These are phyloP conservation scores for Myriosclerotinia curreyana DNA, from an alignment of 2,329 filamentous ascomycete genomes.

Conservation along the genomic window DNA sequence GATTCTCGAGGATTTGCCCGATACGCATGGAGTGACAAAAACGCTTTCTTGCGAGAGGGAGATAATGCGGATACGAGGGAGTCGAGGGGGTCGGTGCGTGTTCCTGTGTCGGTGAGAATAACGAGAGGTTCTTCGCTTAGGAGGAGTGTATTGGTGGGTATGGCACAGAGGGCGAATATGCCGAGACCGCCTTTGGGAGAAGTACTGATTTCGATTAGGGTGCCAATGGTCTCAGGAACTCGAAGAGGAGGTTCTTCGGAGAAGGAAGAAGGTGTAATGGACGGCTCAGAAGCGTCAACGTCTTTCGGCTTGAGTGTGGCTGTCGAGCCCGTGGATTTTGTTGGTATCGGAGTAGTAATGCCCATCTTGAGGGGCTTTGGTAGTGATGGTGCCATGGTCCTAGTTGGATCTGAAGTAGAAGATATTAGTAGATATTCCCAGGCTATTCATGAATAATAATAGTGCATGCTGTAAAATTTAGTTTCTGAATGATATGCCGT, in stretches of 20 bases:
- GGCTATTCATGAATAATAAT: conserved; percentile 12
- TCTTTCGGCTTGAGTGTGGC: background rate
- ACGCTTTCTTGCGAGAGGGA: conserved; percentile 20
- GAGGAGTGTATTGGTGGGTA: conserved; percentile 27
- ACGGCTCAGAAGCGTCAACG: background rate
- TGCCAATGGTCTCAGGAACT: conserved; percentile 30
- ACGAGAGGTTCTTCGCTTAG: conserved; percentile 32
- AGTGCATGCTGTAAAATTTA: background rate
- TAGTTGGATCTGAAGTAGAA: conserved; percentile 20
- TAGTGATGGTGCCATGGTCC: background rate
- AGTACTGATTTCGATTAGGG: conserved; percentile 27
- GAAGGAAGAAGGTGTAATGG: conserved; percentile 11
- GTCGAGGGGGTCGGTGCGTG: conserved; percentile 27
- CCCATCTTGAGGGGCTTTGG: background rate
- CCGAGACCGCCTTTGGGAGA: conserved; percentile 30
- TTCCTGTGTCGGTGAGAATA: conserved; percentile 26
- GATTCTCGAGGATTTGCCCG: conserved; percentile 25
- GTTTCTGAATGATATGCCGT: conserved; percentile 2
- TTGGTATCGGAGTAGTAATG: background rate
- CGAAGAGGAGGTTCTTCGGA: conserved; percentile 22
- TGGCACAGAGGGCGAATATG: conserved; percentile 30
- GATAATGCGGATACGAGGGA: conserved; percentile 25
- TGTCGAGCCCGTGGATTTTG: conserved; percentile 3
- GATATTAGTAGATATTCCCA: conserved; percentile 24
- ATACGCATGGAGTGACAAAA: conserved; percentile 26